These are phyloP conservation scores for Gossypium schwendimanii DNA, from an alignment of 441 rosid species.

Conservation along the genomic window DNA sequence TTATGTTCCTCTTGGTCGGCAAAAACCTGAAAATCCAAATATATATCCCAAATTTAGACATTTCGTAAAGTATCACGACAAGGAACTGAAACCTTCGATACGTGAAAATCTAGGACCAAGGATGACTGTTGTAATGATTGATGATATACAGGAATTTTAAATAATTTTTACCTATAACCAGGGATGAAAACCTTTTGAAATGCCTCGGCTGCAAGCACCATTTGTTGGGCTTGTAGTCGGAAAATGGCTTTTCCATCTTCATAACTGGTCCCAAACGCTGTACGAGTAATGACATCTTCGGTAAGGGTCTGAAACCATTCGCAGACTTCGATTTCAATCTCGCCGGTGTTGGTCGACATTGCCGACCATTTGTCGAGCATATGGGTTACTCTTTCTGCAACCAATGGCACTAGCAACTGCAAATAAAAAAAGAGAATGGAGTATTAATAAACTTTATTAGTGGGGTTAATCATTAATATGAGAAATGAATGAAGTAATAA, in stretches of 20 bases:
- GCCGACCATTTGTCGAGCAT: conserved; percentile 70
- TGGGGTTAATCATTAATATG: not conserved
- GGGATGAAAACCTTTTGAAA: conserved; percentile 79
- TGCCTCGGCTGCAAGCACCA: conserved; percentile 72
- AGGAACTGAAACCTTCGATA: not conserved
- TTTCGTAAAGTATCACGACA: not conserved
- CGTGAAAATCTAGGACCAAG: not conserved
- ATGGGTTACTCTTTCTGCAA: conserved; percentile 56
- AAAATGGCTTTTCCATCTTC: conserved; percentile 80
- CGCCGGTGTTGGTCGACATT: conserved; percentile 26
- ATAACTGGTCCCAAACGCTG: conserved; percentile 77
- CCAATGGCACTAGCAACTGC: conserved; percentile 72
- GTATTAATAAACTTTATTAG: not conserved
- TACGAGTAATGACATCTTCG: conserved; percentile 74
- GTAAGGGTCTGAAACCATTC: conserved; percentile 76
- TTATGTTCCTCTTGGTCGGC: conserved; percentile 64
- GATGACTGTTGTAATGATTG: not conserved
- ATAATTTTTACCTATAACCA: conserved; percentile 54
- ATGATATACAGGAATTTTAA: not conserved
- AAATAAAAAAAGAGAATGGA: not conserved
- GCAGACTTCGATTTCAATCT: conserved; percentile 70
- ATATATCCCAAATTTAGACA: not conserved
- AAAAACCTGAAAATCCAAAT: conserved; percentile 19
- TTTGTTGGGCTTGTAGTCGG: conserved; percentile 66
- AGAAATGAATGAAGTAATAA: not conserved